These are phyloP conservation scores for Penicillium sp. DNA, from an alignment of 2,329 filamentous ascomycete genomes.

Conservation along the genomic window DNA sequence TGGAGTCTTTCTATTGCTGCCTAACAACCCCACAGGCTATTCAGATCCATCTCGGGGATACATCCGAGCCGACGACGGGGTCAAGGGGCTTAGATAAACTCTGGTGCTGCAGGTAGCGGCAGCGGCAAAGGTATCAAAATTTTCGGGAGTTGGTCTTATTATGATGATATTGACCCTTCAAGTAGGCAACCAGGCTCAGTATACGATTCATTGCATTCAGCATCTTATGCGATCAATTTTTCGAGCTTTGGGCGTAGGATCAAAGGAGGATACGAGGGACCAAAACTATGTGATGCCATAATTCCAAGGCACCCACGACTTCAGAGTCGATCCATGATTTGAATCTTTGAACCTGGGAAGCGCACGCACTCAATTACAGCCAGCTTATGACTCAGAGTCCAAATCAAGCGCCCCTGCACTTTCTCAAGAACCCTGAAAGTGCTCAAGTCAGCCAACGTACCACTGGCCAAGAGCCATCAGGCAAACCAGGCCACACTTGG, in stretches of 20 bases:
- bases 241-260: neutral
- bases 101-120: no score
- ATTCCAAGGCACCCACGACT: neutral
- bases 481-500: neutral
- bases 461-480: neutral
- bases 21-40: no score
- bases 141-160: no score
- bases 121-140: no score
- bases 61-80: neutral
- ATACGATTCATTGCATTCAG: no score
- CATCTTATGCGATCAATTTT: no score
- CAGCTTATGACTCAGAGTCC: neutral
- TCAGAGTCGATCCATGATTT: no score
- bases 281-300: neutral
- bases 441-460: neutral
- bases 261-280: neutral
- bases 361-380: neutral
- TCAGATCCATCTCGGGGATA: neutral
- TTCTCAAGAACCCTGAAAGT: neutral
- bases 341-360: neutral
- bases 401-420: neutral
- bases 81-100: no score
- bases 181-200: no score
- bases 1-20: neutral
- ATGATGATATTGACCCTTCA: no score